These are phyloP conservation scores for Pseudogymnoascus sp. DNA, from an alignment of 2,329 filamentous ascomycete genomes.

Conservation along the genomic window DNA sequence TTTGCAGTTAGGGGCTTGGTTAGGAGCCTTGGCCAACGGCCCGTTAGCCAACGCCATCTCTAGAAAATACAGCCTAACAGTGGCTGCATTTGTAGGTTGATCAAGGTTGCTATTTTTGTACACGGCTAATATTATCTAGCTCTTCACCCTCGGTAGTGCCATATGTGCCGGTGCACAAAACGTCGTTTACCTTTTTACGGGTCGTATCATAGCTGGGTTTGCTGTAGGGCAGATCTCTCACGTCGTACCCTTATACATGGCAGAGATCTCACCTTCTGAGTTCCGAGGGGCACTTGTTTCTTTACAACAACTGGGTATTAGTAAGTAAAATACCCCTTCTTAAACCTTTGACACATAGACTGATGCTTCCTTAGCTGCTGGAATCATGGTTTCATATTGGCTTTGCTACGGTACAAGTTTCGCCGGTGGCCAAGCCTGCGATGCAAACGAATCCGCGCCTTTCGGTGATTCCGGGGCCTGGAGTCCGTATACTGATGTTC, in stretches of 20 bases:
- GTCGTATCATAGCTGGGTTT: slow-evolving; percentile 62
- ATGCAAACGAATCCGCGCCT: slow-evolving; percentile 16
- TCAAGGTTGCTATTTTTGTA: slow-evolving; percentile 14
- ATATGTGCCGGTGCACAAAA: slow-evolving; percentile 32
- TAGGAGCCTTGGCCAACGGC: slow-evolving; percentile 58
- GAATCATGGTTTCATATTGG: slow-evolving; percentile 40
- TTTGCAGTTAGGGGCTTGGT: slow-evolving; percentile 64
- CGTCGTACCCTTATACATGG: slow-evolving; percentile 46
- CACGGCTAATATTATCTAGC: slow-evolving; percentile 19
- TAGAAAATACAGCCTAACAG: slow-evolving; percentile 33
- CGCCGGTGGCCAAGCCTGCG: slow-evolving; percentile 34
- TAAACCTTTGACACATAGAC: not conserved
- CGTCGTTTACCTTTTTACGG: slow-evolving; percentile 55
- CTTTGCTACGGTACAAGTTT: slow-evolving; percentile 36
- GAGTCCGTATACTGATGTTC: slow-evolving; percentile 14
- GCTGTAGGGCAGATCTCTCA: slow-evolving; percentile 57
- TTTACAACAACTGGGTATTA: slow-evolving; percentile 44
- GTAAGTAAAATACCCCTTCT: not conserved
- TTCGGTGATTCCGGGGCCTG: slow-evolving; percentile 11
- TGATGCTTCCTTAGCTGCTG: slow-evolving; percentile 39
- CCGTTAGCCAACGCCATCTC: slow-evolving; percentile 41
- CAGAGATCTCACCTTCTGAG: slow-evolving; percentile 41
- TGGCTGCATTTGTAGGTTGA: slow-evolving; percentile 6
- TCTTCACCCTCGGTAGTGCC: slow-evolving; percentile 35
- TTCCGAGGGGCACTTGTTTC: slow-evolving; percentile 53